phyloP scores from a whole-genome alignment of 805 yeast genomes.

The Saccharomycopsis guyanensis region DNA sequence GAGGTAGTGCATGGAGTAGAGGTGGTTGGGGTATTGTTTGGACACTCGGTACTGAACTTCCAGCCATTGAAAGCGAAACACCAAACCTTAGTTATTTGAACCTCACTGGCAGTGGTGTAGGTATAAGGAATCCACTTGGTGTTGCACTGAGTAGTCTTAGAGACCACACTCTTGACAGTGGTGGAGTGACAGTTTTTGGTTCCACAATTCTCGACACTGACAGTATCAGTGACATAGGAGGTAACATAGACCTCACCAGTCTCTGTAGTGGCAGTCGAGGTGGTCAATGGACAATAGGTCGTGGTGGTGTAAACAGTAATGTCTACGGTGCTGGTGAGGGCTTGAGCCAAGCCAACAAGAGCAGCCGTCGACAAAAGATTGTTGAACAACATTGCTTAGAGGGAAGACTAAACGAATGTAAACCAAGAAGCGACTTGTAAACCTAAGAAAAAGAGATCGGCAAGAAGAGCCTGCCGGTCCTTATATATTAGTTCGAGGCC shows the following conservation, averaged over 20 bases:
- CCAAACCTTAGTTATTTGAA: background rate
- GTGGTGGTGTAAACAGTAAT: conserved; percentile 1
- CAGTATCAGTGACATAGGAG: conserved; percentile 3
- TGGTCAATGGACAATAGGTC: conserved; percentile 4
- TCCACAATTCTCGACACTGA: conserved; percentile 6
- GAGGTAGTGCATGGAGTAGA: background rate
- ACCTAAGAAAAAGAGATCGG: too few relatives aligned
- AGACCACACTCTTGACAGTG: background rate
- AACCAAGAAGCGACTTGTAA: too few relatives aligned
- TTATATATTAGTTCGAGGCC: too few relatives aligned
- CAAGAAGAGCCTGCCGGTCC: too few relatives aligned
- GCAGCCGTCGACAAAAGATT: background rate
- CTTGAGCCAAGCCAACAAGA: background rate
- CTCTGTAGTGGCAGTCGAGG: background rate
- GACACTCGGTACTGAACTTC: background rate
- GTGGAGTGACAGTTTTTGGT: background rate
- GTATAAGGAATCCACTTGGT: background rate
- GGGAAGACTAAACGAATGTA: too few relatives aligned
- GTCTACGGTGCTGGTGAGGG: background rate
- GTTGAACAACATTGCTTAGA: background rate
- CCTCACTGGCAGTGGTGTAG: background rate
- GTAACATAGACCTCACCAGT: background rate
- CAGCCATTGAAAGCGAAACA: background rate
- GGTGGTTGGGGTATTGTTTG: background rate
- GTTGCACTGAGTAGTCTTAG: background rate